Base-by-base conservation (phyloP, 2,329 filamentous ascomycete genomes). In the Pseudocercospora cruenta region DNA sequence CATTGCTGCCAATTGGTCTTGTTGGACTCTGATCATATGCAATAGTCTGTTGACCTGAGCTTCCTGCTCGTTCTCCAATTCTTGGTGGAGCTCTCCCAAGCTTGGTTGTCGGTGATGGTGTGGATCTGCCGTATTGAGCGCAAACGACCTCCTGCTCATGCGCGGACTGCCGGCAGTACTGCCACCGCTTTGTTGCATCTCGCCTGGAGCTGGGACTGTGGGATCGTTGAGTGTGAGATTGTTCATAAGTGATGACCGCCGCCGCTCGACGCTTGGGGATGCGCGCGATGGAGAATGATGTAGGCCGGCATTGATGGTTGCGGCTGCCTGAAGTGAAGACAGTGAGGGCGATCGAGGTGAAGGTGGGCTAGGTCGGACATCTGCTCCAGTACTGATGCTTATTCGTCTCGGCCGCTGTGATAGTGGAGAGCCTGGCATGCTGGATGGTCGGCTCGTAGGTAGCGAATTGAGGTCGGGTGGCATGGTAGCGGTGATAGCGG, bases 41-140 rank as follows among this genome's bases (percentile, higher is more conserved):
- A 94, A 83, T 2, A 94, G 85, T 10, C 91, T 88, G 75, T 94
- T 94, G 69, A 93, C 91, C 79, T 93, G 90, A 24, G 88, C 89
- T 75, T 93, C 91, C 76, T 93, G 90, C 79, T 93, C 91, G 61
- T 88, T 90, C 77, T 93, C 91, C 1, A 93, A 83, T 78, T 93
- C 90, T 75, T 93, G 91, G 71, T 93, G 90, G 49, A 93, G 85
- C 78, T 93, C 90, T 19, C 91, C 91, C 68, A 93, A 78, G 75
- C 90, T 93, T 2, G 90, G 90, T 0, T 89, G 81, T 58, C 91
- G 84, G 70, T 87, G 86, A 73, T 91, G 85, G 24, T 74, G 69
- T 16, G 88, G 86, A 70, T 88, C 87, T 36, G 63, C 81, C 74
- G 65, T 78, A 79, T 64, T 81, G 82, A 49, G 83, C 82, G 71